Evolutionary conservation across 768 basidiomycete genomes (phyloP).

Genomic region (Kwoniella bestiolae): DNA sequence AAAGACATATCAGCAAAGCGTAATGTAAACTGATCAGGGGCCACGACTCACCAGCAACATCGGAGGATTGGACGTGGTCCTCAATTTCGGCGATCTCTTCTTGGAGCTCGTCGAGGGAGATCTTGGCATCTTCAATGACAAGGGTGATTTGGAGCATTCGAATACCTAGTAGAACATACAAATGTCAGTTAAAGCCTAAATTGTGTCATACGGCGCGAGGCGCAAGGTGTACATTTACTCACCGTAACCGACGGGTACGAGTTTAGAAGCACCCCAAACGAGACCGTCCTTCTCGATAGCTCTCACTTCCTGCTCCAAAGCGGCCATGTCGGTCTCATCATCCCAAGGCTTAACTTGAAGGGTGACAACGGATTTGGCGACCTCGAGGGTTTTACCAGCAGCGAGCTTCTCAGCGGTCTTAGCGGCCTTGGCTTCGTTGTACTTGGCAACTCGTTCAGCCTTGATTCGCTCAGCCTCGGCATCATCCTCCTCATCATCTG

Average conservation of each 20-base stretch:
- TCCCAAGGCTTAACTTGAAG: slow-evolving; percentile 99
- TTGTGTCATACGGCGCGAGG: neutral
- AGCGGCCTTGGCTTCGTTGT: slow-evolving; percentile 88
- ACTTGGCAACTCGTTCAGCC: slow-evolving; percentile 88
- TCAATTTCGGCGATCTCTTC: slow-evolving; percentile 75
- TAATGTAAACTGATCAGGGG: neutral
- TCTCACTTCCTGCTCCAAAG: slow-evolving; percentile 79
- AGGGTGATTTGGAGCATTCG: slow-evolving; percentile 80
- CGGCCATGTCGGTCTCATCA: slow-evolving; percentile 96
- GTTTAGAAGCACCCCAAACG: slow-evolving; percentile 91
- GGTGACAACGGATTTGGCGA: slow-evolving; percentile 88
- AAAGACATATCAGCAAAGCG: slow-evolving; percentile 18
- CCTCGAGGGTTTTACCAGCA: slow-evolving; percentile 56
- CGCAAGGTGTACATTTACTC: slow-evolving; percentile 18
- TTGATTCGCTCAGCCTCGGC: slow-evolving; percentile 84
- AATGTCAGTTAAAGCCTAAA: slow-evolving; percentile 12
- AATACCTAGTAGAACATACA: slow-evolving; percentile 64
- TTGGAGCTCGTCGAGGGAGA: slow-evolving; percentile 90
- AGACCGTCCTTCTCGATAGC: slow-evolving; percentile 87
- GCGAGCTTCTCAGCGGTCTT: slow-evolving; percentile 82
- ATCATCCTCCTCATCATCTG: slow-evolving; percentile 75
- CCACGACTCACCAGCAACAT: slow-evolving; percentile 67
- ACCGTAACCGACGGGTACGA: slow-evolving; percentile 84
- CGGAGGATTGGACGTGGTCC: slow-evolving; percentile 76
- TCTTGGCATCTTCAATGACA: slow-evolving; percentile 86